Conservation (phyloP, 768 basidiomycete species). For the Auricularia sp. region DNA sequence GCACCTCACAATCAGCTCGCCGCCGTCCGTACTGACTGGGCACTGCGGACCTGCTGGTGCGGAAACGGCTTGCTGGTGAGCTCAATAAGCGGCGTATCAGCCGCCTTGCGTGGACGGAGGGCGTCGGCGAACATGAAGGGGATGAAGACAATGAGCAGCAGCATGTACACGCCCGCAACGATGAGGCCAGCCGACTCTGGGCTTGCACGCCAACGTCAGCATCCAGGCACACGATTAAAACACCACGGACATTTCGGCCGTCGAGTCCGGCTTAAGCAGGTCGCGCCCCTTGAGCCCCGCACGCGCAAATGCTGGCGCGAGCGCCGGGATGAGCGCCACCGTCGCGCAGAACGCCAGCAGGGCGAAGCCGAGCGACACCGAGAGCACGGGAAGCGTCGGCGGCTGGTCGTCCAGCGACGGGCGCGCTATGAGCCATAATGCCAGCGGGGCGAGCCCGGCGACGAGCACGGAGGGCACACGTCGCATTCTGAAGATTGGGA, state of each 20-base stretch:
- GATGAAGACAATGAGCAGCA: constrained; percentile 82
- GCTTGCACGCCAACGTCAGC: constrained; percentile 29
- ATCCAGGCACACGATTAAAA: neutral
- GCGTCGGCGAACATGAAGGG: constrained; percentile 83
- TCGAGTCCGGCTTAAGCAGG: constrained; percentile 64
- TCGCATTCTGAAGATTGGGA: neutral
- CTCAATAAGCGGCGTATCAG: constrained; percentile 28
- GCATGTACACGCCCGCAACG: constrained; percentile 80
- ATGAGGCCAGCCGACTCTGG: constrained; percentile 92
- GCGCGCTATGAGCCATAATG: constrained; percentile 60
- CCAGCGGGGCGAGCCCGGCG: constrained; percentile 53
- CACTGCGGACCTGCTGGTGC: constrained; percentile 42
- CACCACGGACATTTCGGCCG: constrained; percentile 51
- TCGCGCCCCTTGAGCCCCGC: constrained; percentile 82
- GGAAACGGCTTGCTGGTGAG: constrained; percentile 61
- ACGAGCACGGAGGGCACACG: constrained; percentile 35
- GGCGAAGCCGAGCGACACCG: constrained; percentile 74
- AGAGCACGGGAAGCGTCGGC: constrained; percentile 52
- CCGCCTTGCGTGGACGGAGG: constrained; percentile 20
- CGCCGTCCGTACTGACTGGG: neutral
- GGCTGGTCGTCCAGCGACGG: constrained; percentile 63
- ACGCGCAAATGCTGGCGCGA: constrained; percentile 69
- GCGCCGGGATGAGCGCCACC: constrained; percentile 67
- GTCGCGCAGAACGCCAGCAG: constrained; percentile 72
- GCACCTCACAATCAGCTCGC: neutral